These are phyloP conservation scores for Chaetomium olivaceum DNA, from an alignment of 2,329 filamentous ascomycete genomes.

Conservation along the genomic window DNA sequence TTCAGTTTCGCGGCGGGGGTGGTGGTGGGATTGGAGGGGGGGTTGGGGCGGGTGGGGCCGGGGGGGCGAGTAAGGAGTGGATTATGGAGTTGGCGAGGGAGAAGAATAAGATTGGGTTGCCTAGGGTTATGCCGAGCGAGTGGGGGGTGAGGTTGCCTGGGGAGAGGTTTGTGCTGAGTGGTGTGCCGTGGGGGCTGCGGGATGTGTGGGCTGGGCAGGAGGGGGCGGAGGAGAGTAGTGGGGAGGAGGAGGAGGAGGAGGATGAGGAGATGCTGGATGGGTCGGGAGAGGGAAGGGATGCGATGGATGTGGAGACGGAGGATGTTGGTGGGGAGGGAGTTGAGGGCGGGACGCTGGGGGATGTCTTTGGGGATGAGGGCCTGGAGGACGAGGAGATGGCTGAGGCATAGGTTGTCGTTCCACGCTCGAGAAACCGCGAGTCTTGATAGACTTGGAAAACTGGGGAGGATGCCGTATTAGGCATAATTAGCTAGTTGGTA, in stretches of 20 bases:
- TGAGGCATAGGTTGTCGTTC: conserved; percentile 31
- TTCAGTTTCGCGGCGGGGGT: conserved; percentile 64
- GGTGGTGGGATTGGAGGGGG: conserved; percentile 5
- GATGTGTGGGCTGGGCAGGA: conserved; percentile 55
- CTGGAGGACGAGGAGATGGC: conserved; percentile 41
- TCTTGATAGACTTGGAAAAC: background rate
- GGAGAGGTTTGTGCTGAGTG: conserved; percentile 68
- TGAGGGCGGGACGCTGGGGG: conserved; percentile 56
- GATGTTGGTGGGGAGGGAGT: conserved; percentile 57
- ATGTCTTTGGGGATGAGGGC: conserved; percentile 42
- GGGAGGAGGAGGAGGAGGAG: conserved; percentile 45
- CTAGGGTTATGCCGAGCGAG: conserved; percentile 62
- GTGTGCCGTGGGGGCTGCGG: conserved; percentile 64
- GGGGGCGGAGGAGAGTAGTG: conserved; percentile 43
- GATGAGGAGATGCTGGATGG: conserved; percentile 49
- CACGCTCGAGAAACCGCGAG: background rate
- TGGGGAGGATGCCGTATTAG: background rate
- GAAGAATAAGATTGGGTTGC: conserved; percentile 66
- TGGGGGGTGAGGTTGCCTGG: conserved; percentile 68
- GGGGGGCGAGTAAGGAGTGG: conserved; percentile 68
- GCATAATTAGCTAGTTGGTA: too few relatives aligned
- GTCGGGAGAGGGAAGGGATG: conserved; percentile 49
- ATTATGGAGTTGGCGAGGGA: conserved; percentile 72
- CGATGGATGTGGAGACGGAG: conserved; percentile 53
- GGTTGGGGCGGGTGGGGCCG: conserved; percentile 40